Base-by-base conservation (phyloP, 352 stramenopile species). In the Peronosclerospora sorghi region DNA sequence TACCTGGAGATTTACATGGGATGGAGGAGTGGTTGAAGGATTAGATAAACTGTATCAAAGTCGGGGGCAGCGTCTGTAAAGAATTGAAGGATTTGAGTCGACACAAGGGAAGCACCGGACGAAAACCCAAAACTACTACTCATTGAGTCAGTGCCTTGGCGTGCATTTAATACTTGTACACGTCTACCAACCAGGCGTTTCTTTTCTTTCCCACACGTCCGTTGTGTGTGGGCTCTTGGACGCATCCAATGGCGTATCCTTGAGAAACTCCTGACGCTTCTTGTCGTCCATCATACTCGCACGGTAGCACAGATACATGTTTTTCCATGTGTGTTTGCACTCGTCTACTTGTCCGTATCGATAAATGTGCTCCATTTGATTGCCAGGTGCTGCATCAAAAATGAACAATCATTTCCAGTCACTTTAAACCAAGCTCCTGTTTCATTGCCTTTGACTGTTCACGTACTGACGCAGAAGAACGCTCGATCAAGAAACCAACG, bases 381-480 rank as follows among this genome's bases (percentile, higher is more conserved):
- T 84, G 7, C 68, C 68, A 19, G 75, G 76, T 13, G 79, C 79
- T 91, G 18, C 7, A 34, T 4, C 3, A 34, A 26, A 26, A 3
- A 26, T 4, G 4, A 34, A 34, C 2, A 34, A 34, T 34, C 21
- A 6, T 26, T 26, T 26, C 21, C 6, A 26, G 3, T 6, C 21
- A 7, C 21, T 26, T 26, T 26, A 26, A 26, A 26, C 21, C 3
- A 26, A 26, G 3, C 3, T 26, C n/a, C 21, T 26, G 4, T 26
- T 26, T 26, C 21, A 3, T 26, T 26, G 13, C 8, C 5, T 7
- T 35, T 18, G 17, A 23, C 30, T 41, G 4, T 35, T 13, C 30
- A 86, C 78, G 60, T 83, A 91, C 78, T 88, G 59, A 85, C 73
- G 52, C 78, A 91, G 35, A 69, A 75, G 63, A 91, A 91, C 8